Conservation (phyloP, 306 rosid genomes). For the Medicago lupulina region DNA sequence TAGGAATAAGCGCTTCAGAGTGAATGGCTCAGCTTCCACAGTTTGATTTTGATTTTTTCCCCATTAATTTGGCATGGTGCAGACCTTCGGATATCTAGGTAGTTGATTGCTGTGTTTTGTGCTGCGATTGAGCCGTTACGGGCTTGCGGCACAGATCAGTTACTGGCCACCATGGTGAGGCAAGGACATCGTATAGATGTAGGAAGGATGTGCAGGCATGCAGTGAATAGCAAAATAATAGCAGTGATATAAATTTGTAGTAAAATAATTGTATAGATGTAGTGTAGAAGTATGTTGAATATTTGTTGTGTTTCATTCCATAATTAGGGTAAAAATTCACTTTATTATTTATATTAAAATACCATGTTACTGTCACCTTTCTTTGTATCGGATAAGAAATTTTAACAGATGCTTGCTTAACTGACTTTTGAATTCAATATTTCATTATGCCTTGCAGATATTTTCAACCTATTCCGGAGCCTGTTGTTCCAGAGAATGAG, state of each 20-base stretch:
- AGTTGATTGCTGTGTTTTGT: too few relatives aligned
- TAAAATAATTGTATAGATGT: too few relatives aligned
- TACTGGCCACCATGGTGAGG: too few relatives aligned
- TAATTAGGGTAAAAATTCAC: neutral
- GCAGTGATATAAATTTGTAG: too few relatives aligned
- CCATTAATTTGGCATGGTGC: neutral
- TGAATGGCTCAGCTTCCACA: neutral
- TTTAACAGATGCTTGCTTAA: neutral
- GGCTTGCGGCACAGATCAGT: too few relatives aligned
- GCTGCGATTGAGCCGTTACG: too few relatives aligned
- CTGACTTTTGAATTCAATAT: neutral
- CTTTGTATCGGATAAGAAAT: neutral
- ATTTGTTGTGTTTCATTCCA: neutral
- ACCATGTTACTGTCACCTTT: neutral
- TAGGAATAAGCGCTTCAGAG: neutral
- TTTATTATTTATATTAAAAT: too few relatives aligned
- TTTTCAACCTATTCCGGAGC: constrained; percentile 85
- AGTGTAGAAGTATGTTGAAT: too few relatives aligned
- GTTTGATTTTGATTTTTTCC: neutral
- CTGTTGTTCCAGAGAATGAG: constrained; percentile 65
- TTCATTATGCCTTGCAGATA: constrained; percentile 60
- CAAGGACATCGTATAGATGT: too few relatives aligned
- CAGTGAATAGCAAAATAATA: too few relatives aligned
- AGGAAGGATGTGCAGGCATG: too few relatives aligned
- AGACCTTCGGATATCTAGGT: neutral